phyloP scores from a whole-genome alignment of 371 early-diverging fungal species.

The Apophysomyces ossiformis region DNA sequence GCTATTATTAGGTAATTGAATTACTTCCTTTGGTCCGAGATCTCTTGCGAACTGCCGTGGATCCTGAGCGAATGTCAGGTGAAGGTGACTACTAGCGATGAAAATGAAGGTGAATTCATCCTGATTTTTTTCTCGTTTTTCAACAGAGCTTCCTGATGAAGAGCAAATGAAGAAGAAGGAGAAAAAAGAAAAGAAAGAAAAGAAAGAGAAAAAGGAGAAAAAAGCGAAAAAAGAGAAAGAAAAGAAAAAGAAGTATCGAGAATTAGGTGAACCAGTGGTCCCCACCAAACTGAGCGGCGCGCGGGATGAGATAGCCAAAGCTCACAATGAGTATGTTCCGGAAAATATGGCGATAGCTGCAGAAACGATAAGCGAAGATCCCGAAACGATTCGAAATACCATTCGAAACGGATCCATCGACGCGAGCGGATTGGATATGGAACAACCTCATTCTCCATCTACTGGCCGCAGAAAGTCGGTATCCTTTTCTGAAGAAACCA shows the following conservation, averaged over 20 bases:
- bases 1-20: constrained; percentile 23
- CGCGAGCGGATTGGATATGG: neutral
- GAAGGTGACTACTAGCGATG: constrained; percentile 5
- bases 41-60: constrained; percentile 28
- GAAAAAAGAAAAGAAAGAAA: constrained; percentile 33
- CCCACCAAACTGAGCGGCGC: constrained; percentile 13
- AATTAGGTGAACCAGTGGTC: constrained; percentile 30
- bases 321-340: constrained; percentile 11
- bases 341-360: neutral
- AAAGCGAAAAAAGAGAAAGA: constrained; percentile 17
- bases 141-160: constrained; percentile 4
- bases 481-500: constrained; percentile 28
- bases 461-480: constrained; percentile 28
- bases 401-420: constrained; percentile 36
- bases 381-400: constrained; percentile 44
- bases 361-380: constrained; percentile 25
- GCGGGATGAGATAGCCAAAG: constrained; percentile 17
- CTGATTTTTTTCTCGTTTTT: neutral
- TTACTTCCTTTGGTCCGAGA: constrained; percentile 39
- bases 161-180: constrained; percentile 27
- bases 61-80: constrained; percentile 10
- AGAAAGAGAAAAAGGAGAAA: constrained; percentile 27
- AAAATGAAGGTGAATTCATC: neutral
- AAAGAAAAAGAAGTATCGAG: neutral
- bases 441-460: neutral